Evolutionary conservation across 2,329 filamentous ascomycete species (phyloP).

Genomic region (Coniochaeta sp.): DNA sequence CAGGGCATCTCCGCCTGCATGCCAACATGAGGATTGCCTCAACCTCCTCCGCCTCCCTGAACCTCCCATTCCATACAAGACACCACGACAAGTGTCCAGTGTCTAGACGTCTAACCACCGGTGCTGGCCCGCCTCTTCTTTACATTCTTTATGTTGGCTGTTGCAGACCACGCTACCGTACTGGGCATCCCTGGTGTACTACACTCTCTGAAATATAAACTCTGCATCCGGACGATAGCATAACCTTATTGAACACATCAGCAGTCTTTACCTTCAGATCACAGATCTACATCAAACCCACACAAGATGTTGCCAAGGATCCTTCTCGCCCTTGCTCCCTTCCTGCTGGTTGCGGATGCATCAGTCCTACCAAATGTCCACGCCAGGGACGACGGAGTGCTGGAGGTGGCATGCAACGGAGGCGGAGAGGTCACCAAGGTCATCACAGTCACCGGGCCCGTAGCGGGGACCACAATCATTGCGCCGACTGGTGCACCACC

Average conservation of each 20-base stretch:
- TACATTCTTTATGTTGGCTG: slow-evolving; percentile 13
- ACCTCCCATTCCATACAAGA: slow-evolving; percentile 11
- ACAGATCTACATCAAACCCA: neutral
- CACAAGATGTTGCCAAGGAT: slow-evolving; percentile 12
- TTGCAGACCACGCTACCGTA: neutral
- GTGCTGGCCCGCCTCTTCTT: slow-evolving; percentile 11
- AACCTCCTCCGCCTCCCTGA: too few species aligned
- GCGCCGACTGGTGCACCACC: neutral
- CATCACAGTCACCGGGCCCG: neutral
- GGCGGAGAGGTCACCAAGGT: slow-evolving; percentile 5
- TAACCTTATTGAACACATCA: neutral
- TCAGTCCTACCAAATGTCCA: slow-evolving; percentile 8
- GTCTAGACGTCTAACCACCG: slow-evolving; percentile 13
- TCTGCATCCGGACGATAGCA: neutral
- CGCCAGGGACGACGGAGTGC: slow-evolving; percentile 6
- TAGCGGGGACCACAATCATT: neutral
- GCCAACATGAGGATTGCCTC: neutral
- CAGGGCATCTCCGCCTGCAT: slow-evolving; percentile 5
- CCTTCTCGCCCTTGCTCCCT: slow-evolving; percentile 13
- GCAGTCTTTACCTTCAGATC: slow-evolving; percentile 11
- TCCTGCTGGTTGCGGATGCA: slow-evolving; percentile 9
- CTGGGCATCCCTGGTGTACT: neutral
- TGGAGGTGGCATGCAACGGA: slow-evolving; percentile 7
- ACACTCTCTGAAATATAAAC: slow-evolving; percentile 4
- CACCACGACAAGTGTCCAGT: slow-evolving; percentile 6